Evolutionary conservation across 345 rosid species (phyloP).

Genomic region (Lagerstroemia speciosa): DNA sequence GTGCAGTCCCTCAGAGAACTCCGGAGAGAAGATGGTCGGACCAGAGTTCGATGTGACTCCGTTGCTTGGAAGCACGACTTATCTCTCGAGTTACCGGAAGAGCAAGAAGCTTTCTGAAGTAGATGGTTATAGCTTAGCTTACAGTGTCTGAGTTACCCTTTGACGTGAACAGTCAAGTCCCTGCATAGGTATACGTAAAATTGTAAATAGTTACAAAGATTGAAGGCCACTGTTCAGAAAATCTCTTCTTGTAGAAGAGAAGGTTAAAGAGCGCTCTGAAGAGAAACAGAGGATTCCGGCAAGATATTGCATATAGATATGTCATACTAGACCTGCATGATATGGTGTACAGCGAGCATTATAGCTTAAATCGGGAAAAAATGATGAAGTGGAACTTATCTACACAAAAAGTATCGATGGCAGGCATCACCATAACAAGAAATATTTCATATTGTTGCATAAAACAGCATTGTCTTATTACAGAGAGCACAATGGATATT

Average conservation of each 20-base stretch:
- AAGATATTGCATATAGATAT: too few species aligned
- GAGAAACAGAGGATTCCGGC: not conserved
- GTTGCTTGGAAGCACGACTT: slow-evolving; percentile 23
- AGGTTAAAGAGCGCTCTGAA: not conserved
- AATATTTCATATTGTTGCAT: too few species aligned
- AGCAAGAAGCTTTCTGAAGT: slow-evolving; percentile 3
- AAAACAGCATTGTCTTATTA: too few species aligned
- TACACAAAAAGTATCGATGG: too few species aligned
- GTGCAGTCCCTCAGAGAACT: slow-evolving; percentile 16
- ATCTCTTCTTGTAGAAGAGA: not conserved
- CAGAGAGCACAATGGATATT: too few species aligned
- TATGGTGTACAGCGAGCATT: too few species aligned
- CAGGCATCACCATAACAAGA: too few species aligned
- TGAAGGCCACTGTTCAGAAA: not conserved
- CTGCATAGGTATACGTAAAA: not conserved
- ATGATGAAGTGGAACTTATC: too few species aligned
- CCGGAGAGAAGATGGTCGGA: slow-evolving; percentile 16
- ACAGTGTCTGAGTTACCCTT: slow-evolving; percentile 8
- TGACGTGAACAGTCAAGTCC: not conserved
- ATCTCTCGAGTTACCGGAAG: slow-evolving; percentile 22
- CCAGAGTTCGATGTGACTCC: slow-evolving; percentile 30
- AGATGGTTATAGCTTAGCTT: slow-evolving; percentile 10
- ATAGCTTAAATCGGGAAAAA: too few species aligned
- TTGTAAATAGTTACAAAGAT: not conserved
- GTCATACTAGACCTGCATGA: too few species aligned